Base-by-base conservation (phyloP, 2,329 filamentous ascomycete species). In the Pezicula neosporulosa region DNA sequence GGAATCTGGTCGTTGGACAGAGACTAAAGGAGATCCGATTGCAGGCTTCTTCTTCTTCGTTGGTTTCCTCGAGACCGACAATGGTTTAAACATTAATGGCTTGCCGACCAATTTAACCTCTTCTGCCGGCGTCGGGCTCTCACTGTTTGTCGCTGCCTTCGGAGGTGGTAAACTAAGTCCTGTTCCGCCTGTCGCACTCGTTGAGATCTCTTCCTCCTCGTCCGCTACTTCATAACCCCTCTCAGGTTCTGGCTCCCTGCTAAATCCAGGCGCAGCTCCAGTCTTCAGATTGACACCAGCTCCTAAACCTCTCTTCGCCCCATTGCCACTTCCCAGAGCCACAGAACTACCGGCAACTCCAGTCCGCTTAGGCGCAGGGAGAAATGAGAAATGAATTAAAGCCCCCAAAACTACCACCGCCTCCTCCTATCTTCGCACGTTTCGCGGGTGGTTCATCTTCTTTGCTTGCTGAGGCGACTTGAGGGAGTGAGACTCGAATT, bases 341-440 rank as follows among this genome's bases (percentile, higher is more conserved):
- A 69, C 66, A 15, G 65, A 53, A 57, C 72, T 66, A 47, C 71
- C 63, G 55, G 79, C 77, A 66, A 58, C 56, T 24, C 54, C 60
- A 42, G 72, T 60, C 53, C 77, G 75, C 65, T 96, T 97, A 4
- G 93, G 92, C 24, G 92, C 78, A 3, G 93, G 93, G 18, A 97
- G 77, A 59, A 96, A 83, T 2, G 18, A 97, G 77, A 59, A 96
- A 83, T 2, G 90, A 85, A 66, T 93, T 94, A 74, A 97, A 94
- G 2, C 86, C 88, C 47, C 87, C 80, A 62, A 96, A 92, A 4
- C 12, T 33, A 13, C 30, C 27, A 28, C 80, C 78, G 27, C 85
- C 83, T 3, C 79, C 57, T 19, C 76, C 78, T 2, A 81, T 81
- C 46, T 83, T 83, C 16, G 81, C 77, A 53, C 86, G 85, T 66